These are phyloP conservation scores for Trypanosoma melophagium DNA, from an alignment of 208 protist species.

Conservation along the genomic window DNA sequence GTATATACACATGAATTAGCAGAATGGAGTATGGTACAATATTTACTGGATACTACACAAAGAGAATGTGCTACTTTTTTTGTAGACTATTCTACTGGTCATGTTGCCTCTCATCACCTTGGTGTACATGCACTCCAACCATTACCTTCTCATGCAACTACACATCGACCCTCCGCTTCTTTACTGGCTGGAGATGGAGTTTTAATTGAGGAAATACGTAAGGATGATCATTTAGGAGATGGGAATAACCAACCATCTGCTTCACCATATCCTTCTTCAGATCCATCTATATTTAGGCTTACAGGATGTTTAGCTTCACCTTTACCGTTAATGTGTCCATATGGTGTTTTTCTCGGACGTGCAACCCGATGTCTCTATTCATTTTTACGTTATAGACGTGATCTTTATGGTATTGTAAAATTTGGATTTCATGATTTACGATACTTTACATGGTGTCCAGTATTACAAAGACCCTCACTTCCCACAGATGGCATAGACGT, in stretches of 20 bases:
- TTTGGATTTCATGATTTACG: constrained; percentile 65
- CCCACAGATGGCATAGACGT: not conserved
- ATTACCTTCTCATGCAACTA: not conserved
- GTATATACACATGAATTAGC: constrained; percentile 69
- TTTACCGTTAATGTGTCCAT: constrained; percentile 58
- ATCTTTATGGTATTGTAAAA: constrained; percentile 59
- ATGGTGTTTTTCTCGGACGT: constrained; percentile 56
- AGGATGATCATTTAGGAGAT: not conserved
- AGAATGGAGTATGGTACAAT: constrained; percentile 82
- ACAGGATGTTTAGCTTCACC: constrained; percentile 50
- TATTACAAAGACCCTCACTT: not conserved
- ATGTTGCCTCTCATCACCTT: constrained; percentile 66
- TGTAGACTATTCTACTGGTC: constrained; percentile 65
- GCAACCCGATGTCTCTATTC: constrained; percentile 52
- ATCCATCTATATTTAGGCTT: constrained; percentile 71
- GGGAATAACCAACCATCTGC: constrained; percentile 13
- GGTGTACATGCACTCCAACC: constrained; percentile 64
- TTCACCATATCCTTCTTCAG: constrained; percentile 64
- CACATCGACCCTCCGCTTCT: not conserved
- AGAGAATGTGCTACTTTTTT: constrained; percentile 67
- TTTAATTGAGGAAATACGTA: not conserved
- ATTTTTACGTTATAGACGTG: constrained; percentile 59
- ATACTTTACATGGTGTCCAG: constrained; percentile 23
- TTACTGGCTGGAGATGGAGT: not conserved
- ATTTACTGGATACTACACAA: constrained; percentile 62